Base-by-base conservation (phyloP, 805 yeast genomes). In the Hanseniaspora taiwanica region DNA sequence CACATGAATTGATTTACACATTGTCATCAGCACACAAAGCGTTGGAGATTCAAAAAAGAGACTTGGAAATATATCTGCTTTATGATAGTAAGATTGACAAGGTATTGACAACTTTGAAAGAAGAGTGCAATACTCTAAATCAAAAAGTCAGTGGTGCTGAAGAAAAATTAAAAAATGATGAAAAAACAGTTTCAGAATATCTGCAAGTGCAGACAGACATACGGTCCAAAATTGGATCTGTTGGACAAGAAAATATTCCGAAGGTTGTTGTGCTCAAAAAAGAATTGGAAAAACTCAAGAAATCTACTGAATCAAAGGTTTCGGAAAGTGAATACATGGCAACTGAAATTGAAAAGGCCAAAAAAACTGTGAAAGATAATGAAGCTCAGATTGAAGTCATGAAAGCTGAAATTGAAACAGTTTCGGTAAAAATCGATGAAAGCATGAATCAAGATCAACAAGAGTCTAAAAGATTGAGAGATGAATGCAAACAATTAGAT, bases 311-410 rank as follows among this genome's bases (percentile, higher is more conserved):
- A 20, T 64, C 76, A 5, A 65, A 67, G 34, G 55, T 56, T 2
- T 74, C 72, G 27, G 94, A 85, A 49, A 69, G 66, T 36, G 71
- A 64, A 38, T 86, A 81, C 56, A 79, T 78, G 74, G 50, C 56
- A 7, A 64, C 63, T 23, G 89, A 82, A 53, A 68, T 74, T 23
- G 58, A 57, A 16, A 69, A 75, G 39, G 80, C 85, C 0, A 48
- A 55, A 9, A 58, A 56, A 7, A 69, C 85, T 0, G 64, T 70
- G 0, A 46, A 47, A 10, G 79, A 72, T 14, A 67, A 77, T 1
- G 52, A 60, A 1, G 36, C 35, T 1, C 63, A 52, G 12, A 27
- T 46, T 2, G 41, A 42, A 3, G 40, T 34, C 2, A 29, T 53
- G 14, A 42, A 54, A 20, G 41, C 36, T 3, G 40, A 46, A 2